Evolutionary conservation across 352 stramenopile species (phyloP).

Genomic region (Globisporangium middletonii): DNA sequence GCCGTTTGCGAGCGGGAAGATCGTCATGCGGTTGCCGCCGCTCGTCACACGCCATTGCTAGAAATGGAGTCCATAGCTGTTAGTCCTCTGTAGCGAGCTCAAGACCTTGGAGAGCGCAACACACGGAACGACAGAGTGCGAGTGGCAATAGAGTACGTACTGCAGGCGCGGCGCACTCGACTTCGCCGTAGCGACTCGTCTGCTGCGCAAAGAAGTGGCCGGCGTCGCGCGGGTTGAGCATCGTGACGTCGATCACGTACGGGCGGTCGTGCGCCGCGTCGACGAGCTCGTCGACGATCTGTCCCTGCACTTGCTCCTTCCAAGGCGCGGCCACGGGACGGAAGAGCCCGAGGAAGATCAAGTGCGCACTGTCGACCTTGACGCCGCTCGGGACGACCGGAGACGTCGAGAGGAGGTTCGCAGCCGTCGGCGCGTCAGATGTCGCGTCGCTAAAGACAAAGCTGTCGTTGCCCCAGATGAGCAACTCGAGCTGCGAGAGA

Average conservation of each 20-base stretch:
- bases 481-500: slow-evolving; percentile 57
- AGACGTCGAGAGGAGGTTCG: slow-evolving; percentile 22
- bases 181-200: slow-evolving; percentile 57
- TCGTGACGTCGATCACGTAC: slow-evolving; percentile 49
- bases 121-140: no score
- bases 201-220: slow-evolving; percentile 62
- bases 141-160: slow-evolving; percentile 17
- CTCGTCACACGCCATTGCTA: slow-evolving; percentile 72
- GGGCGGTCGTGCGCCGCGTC: slow-evolving; percentile 40
- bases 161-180: slow-evolving; percentile 64
- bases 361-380: slow-evolving; percentile 39
- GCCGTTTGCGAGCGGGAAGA: slow-evolving; percentile 47
- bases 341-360: slow-evolving; percentile 54
- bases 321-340: slow-evolving; percentile 48
- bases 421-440: slow-evolving; percentile 13
- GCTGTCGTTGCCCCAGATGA: slow-evolving; percentile 68
- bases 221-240: slow-evolving; percentile 56
- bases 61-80: neutral
- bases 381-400: slow-evolving; percentile 42
- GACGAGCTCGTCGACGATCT: slow-evolving; percentile 53
- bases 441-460: slow-evolving; percentile 36
- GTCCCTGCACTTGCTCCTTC: slow-evolving; percentile 41
- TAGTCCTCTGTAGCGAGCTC: neutral
- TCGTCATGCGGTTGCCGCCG: slow-evolving; percentile 56
- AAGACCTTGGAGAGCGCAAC: neutral